A percentile compares a stretch with the other conserved stretches of the same genome.
These are phyloP conservation scores for Crepidotus variabilis DNA, from an alignment of 768 basidiomycete species.

Conservation along the genomic window DNA sequence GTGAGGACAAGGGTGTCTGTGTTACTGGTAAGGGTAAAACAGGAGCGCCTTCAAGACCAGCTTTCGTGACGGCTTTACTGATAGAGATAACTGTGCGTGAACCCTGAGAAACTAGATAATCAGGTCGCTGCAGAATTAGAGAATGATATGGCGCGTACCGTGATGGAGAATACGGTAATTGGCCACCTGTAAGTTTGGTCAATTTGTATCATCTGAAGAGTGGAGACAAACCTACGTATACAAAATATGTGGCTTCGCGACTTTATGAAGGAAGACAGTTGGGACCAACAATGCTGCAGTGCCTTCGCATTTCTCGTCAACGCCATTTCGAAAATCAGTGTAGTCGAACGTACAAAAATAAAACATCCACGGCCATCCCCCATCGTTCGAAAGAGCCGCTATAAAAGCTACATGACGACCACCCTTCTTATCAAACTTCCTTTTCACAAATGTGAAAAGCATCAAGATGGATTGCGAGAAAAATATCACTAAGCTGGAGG, in stretches of 20 bases:
- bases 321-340: not conserved
- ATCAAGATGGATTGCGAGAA: constrained; percentile 12
- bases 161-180: constrained; percentile 13
- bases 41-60: not conserved
- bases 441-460: constrained; percentile 13
- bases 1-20: too few relatives aligned
- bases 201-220: not conserved
- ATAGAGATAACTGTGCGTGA: constrained; percentile 1
- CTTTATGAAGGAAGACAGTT: not conserved
- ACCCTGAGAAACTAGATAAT: constrained; percentile 1
- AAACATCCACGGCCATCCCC: constrained; percentile 15
- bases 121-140: not conserved
- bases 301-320: not conserved
- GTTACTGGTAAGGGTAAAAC: too few relatives aligned
- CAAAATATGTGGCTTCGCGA: constrained; percentile 15
- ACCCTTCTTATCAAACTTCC: constrained; percentile 5
- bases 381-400: constrained; percentile 8
- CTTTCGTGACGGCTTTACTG: not conserved
- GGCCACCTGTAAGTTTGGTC: constrained; percentile 12
- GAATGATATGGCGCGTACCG: constrained; percentile 4
- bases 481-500: constrained; percentile 3
- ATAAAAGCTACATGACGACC: not conserved
- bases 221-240: constrained; percentile 9
- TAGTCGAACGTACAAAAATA: constrained; percentile 11
- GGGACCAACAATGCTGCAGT: not conserved